Evolutionary conservation across 2,329 filamentous ascomycete genomes (phyloP).

Genomic region (Clarireedia homoeocarpa): DNA sequence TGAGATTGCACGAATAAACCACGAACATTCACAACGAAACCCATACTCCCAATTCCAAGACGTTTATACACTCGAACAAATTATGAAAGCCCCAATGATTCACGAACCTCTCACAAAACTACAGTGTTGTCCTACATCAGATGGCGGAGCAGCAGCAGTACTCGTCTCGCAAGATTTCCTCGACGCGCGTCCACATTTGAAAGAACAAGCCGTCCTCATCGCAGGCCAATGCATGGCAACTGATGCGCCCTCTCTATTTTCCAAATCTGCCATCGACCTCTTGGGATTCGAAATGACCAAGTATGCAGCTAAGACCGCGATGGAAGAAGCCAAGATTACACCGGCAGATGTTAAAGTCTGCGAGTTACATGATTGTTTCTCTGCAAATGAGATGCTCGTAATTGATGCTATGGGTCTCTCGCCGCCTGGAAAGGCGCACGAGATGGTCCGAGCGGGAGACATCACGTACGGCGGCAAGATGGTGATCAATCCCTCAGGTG

Average conservation of each 20-base stretch:
- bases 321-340: slow-evolving; percentile 63
- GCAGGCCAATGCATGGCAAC: slow-evolving; percentile 85
- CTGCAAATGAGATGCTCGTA: slow-evolving; percentile 84
- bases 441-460: slow-evolving; percentile 77
- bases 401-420: slow-evolving; percentile 80
- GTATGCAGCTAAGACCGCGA: slow-evolving; percentile 60
- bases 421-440: slow-evolving; percentile 77
- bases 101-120: slow-evolving; percentile 87
- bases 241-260: slow-evolving; percentile 74
- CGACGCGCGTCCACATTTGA: slow-evolving; percentile 73
- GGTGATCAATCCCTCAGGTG: slow-evolving; percentile 88
- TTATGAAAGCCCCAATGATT: slow-evolving; percentile 69
- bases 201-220: slow-evolving; percentile 75
- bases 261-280: slow-evolving; percentile 72
- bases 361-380: slow-evolving; percentile 96
- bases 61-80: slow-evolving; percentile 80
- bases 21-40: slow-evolving; percentile 84
- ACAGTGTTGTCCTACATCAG: slow-evolving; percentile 96
- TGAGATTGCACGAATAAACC: slow-evolving; percentile 89
- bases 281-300: slow-evolving; percentile 83
- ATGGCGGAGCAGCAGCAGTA: slow-evolving; percentile 82
- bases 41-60: slow-evolving; percentile 97
- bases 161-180: slow-evolving; percentile 86
- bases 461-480: slow-evolving; percentile 78
- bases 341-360: slow-evolving; percentile 70